A percentile compares a stretch with the other conserved stretches of the same genome.
Evolutionary conservation across 208 protist genomes (phyloP).

Genomic region (Leishmania mexicana): DNA sequence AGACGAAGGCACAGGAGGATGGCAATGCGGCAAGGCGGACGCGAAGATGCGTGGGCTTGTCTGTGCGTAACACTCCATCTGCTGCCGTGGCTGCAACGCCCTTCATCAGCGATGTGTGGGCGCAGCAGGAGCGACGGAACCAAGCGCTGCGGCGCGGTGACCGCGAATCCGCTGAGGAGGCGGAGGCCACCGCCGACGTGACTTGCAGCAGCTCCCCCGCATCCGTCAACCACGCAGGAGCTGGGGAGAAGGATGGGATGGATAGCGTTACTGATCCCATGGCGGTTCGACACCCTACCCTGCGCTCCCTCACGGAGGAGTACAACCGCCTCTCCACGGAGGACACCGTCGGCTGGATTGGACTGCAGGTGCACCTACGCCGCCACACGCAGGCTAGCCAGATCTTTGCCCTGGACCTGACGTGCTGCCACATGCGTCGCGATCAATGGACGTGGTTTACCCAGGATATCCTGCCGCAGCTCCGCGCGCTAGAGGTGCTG

Average conservation of each 20-base stretch:
- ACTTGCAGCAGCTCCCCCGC: not conserved
- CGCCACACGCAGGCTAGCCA: constrained; percentile 39
- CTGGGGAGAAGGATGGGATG: not conserved
- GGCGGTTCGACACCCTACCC: constrained; percentile 11
- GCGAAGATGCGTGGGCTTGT: not conserved
- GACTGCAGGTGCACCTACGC: constrained; percentile 45
- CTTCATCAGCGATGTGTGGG: not conserved
- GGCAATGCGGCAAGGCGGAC: not conserved
- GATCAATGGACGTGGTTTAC: constrained; percentile 77
- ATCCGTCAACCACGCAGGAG: not conserved
- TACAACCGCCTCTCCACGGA: constrained; percentile 23
- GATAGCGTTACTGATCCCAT: not conserved
- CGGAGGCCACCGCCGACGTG: not conserved
- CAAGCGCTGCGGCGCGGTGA: not conserved
- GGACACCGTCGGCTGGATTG: constrained; percentile 39
- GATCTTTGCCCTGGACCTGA: constrained; percentile 59
- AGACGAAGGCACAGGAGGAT: not conserved
- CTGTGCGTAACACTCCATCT: constrained; percentile 3
- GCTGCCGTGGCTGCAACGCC: not conserved
- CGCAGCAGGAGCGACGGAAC: not conserved
- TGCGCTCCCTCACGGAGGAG: constrained; percentile 31
- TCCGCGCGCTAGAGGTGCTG: constrained; percentile 50
- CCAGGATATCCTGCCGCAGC: constrained; percentile 54
- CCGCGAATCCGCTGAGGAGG: not conserved
- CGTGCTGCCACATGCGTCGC: constrained; percentile 35